These are phyloP conservation scores for Rutstroemia sp. DNA, from an alignment of 2,329 filamentous ascomycete species.

Conservation along the genomic window DNA sequence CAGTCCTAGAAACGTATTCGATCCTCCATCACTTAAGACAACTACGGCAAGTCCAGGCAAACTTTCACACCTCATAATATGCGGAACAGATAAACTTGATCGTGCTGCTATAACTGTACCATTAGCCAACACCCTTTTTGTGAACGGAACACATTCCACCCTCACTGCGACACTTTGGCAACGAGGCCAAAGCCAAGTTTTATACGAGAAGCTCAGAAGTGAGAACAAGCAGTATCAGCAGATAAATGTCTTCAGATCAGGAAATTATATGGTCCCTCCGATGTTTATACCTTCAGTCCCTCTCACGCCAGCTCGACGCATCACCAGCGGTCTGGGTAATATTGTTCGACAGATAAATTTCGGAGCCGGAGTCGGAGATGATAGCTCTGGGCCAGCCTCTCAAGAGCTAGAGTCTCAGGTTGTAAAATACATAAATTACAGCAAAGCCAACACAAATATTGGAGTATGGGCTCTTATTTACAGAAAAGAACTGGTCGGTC, in stretches of 20 bases:
- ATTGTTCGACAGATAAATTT: slow-evolving; percentile 61
- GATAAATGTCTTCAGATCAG: slow-evolving; percentile 13
- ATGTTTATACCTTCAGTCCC: slow-evolving; percentile 46
- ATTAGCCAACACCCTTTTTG: slow-evolving; percentile 71
- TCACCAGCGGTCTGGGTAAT: slow-evolving; percentile 66
- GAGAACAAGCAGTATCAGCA: slow-evolving; percentile 15
- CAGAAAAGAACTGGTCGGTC: slow-evolving; percentile 32
- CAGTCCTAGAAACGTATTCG: neutral
- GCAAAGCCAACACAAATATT: slow-evolving; percentile 36
- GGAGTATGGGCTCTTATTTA: slow-evolving; percentile 69
- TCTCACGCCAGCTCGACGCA: slow-evolving; percentile 53
- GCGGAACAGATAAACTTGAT: neutral
- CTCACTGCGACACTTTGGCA: slow-evolving; percentile 41
- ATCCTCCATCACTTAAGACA: neutral
- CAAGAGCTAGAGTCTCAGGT: slow-evolving; percentile 63
- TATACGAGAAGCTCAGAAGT: slow-evolving; percentile 10
- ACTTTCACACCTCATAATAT: slow-evolving; percentile 21
- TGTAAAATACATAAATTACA: slow-evolving; percentile 44
- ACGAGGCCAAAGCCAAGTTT: neutral
- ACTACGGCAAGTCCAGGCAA: slow-evolving; percentile 1
- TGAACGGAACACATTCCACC: slow-evolving; percentile 57
- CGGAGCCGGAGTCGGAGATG: slow-evolving; percentile 31
- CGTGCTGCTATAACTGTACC: slow-evolving; percentile 40
- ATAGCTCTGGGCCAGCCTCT: slow-evolving; percentile 50
- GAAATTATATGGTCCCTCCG: neutral